Base-by-base conservation (phyloP, 495 filamentous ascomycete species). In the Penicillium roqueforti region DNA sequence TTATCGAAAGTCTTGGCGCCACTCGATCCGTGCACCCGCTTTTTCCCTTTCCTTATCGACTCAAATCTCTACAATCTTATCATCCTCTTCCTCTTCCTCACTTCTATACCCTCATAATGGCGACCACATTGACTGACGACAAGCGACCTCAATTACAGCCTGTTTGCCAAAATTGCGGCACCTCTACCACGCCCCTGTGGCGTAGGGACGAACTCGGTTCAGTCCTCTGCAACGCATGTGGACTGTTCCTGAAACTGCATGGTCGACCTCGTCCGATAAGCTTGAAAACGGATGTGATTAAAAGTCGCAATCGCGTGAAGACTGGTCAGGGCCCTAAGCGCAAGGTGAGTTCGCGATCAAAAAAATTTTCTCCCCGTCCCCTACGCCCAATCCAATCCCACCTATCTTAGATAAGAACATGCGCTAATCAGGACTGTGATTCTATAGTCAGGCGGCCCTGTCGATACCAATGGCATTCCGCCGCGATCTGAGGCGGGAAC, bases 191-290 rank as follows among this genome's bases (percentile, higher is more conserved):
- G 34, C 93, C 93, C 42, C 78, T 99, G 59, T 99, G 93, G 93
- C 87, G 93, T 66, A 83, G 93, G 67, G 93, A 99, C 79, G 93
- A 99, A 76, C 80, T 84, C 51, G 93, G 93, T 55, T 89, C 90
- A 3, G 92, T 99, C n/a, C 88, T 99, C 38, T 99, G 93, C 83
- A 99, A 99, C 74, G 93, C 95, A 38, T 99, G 95, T 69, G 95
- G 95, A 31, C 75, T 99, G 36, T 99, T 99, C 73, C 71, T 97
- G 61, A 99, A 99, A 77, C 84, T 99, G 55, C 93, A 99, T 60
- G 89, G 90, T 55, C 84, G 91, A 19, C 84, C 95, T 57, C 86
- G 93, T 47, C 95, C 95, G 63, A 95, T 95, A 71, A 92, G 87
- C 58, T 81, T 99, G 60, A 99, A 99, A 76, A 99, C 95, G 40